Conservation (phyloP, 2,329 filamentous ascomycete species). For the Fusarium hainanense region DNA sequence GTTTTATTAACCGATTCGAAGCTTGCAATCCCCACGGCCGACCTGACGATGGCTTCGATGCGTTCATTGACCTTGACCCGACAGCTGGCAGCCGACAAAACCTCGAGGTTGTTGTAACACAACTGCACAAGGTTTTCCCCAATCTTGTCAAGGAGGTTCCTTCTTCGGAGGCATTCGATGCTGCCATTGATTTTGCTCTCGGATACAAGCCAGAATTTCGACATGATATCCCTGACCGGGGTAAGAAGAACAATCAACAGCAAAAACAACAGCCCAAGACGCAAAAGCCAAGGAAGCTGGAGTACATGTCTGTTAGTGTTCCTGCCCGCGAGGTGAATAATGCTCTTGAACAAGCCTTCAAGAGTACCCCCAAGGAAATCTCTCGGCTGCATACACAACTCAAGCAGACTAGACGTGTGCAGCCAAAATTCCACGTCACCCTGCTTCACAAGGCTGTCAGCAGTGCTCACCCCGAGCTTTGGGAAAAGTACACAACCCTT, state of each 20-base stretch:
- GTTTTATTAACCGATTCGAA: constrained; percentile 89
- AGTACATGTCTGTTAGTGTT: constrained; percentile 68
- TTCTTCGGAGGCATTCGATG: constrained; percentile 77
- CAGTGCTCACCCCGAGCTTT: constrained; percentile 73
- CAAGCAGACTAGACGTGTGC: constrained; percentile 77
- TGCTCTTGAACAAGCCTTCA: constrained; percentile 78
- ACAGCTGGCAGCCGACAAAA: constrained; percentile 82
- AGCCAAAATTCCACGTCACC: constrained; percentile 91
- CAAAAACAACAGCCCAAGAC: constrained; percentile 46
- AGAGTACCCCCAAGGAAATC: constrained; percentile 57
- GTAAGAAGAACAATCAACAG: constrained; percentile 51
- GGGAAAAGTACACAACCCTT: constrained; percentile 76
- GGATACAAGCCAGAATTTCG: constrained; percentile 82
- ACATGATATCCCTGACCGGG: constrained; percentile 75
- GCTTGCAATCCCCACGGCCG: constrained; percentile 70
- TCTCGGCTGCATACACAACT: constrained; percentile 78
- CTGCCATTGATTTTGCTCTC: constrained; percentile 78
- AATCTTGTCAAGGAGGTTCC: constrained; percentile 79
- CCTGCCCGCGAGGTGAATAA: constrained; percentile 56
- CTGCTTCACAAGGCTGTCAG: constrained; percentile 82
- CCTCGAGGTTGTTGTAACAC: constrained; percentile 79
- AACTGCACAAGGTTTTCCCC: constrained; percentile 82
- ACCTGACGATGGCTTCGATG: constrained; percentile 87
- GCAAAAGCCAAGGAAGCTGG: constrained; percentile 57
- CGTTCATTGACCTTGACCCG: constrained; percentile 86